These are phyloP conservation scores for Ceratocystis colombiana DNA, from an alignment of 2,329 filamentous ascomycete species.

Conservation along the genomic window DNA sequence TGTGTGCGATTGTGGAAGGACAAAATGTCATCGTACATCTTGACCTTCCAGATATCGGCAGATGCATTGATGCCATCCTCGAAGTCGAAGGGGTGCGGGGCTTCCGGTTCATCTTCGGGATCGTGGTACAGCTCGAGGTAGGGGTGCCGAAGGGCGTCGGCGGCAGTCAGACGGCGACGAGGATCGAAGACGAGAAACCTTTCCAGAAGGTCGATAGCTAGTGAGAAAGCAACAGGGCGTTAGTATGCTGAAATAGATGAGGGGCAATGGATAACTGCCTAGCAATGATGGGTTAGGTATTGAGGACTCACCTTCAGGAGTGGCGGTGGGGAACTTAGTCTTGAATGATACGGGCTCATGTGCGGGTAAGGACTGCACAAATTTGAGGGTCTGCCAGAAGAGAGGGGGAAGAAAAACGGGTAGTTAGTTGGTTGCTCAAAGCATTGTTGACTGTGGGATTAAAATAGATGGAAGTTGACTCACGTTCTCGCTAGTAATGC, in stretches of 20 bases:
- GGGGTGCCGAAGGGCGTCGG: constrained; percentile 76
- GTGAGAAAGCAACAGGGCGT: not conserved
- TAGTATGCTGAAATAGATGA: not conserved
- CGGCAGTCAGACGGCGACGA: constrained; percentile 84
- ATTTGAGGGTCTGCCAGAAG: constrained; percentile 70
- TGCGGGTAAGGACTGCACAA: constrained; percentile 94
- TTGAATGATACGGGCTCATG: constrained; percentile 77
- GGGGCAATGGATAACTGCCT: not conserved
- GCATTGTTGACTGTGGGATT: not conserved
- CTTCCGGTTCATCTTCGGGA: constrained; percentile 87
- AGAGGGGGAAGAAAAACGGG: not conserved
- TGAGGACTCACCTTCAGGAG: constrained; percentile 57
- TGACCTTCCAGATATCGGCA: constrained; percentile 99
- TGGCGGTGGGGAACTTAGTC: constrained; percentile 92
- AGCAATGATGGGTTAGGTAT: not conserved
- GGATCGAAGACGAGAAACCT: constrained; percentile 97
- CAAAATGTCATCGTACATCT: constrained; percentile 85
- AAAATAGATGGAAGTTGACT: constrained; percentile 32
- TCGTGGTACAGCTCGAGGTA: constrained; percentile 97
- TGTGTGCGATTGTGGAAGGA: constrained; percentile 81
- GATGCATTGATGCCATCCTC: constrained; percentile 95
- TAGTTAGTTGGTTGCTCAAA: constrained; percentile 26
- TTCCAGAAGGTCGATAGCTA: constrained; percentile 87
- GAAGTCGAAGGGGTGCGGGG: constrained; percentile 98
- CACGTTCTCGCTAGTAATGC: constrained; percentile 95